Evolutionary conservation across 257 asterid genomes (phyloP).

Genomic region (Nemophila menziesii): DNA sequence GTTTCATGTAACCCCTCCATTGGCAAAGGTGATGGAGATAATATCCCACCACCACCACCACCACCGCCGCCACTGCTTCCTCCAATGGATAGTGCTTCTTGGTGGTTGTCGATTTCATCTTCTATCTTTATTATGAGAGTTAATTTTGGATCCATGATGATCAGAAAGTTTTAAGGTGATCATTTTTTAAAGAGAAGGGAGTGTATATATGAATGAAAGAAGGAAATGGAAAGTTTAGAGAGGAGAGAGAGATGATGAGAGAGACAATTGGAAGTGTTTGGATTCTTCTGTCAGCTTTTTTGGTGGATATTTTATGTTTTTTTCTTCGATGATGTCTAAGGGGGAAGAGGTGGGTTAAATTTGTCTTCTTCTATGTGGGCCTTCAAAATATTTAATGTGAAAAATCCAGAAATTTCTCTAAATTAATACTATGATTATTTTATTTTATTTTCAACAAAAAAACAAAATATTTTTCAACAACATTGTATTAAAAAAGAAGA

Average conservation of each 20-base stretch:
- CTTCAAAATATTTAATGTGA: background rate
- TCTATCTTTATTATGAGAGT: slow-evolving; percentile 30
- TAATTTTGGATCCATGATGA: background rate
- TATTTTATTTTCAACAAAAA: too few species aligned
- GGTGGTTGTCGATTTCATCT: slow-evolving; percentile 21
- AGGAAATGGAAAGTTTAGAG: slow-evolving; percentile 23
- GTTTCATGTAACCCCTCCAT: slow-evolving; percentile 70
- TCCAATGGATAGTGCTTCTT: background rate
- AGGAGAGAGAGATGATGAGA: background rate
- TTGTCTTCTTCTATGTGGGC: background rate
- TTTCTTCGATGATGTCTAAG: background rate
- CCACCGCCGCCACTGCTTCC: slow-evolving; percentile 2
- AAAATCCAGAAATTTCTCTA: slow-evolving; percentile 8
- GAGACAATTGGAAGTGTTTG: background rate
- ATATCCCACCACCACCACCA: slow-evolving; percentile 6
- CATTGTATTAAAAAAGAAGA: too few species aligned
- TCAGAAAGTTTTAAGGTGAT: background rate
- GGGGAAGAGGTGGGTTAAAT: background rate
- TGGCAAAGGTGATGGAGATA: slow-evolving; percentile 42
- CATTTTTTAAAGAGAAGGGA: slow-evolving; percentile 1
- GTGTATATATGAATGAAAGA: background rate
- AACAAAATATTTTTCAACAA: too few species aligned
- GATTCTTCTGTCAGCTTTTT: slow-evolving; percentile 2
- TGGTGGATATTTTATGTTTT: background rate
- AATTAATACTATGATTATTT: too few species aligned